Percentiles rank a stretch among this genome's conserved stretches.
Conservation (phyloP, 1,284 basidiomycete genomes). For the Phylloboletellus chloephorus region DNA sequence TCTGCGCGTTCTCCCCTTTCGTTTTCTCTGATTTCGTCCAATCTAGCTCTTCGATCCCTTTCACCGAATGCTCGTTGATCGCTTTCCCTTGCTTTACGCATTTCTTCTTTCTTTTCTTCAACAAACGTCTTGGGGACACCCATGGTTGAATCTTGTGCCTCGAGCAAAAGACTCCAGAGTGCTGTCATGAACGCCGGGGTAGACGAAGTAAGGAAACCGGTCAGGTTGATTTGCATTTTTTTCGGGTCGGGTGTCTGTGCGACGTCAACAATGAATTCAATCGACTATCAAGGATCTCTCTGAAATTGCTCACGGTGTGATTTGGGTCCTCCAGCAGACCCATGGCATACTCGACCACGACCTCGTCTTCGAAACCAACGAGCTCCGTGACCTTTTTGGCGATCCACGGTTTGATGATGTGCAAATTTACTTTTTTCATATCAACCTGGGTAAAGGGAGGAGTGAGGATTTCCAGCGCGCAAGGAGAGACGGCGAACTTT, state of each 20-base stretch:
- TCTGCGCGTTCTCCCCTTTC: slow-evolving; percentile 47
- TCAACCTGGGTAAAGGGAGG: slow-evolving; percentile 54
- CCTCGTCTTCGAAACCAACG: slow-evolving; percentile 93
- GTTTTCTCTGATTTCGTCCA: slow-evolving; percentile 62
- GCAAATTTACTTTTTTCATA: slow-evolving; percentile 89
- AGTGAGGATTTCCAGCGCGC: background rate
- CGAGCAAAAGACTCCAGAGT: slow-evolving; percentile 86
- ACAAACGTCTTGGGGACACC: slow-evolving; percentile 93
- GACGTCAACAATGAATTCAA: background rate
- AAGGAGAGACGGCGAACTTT: slow-evolving; percentile 52
- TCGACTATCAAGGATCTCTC: background rate
- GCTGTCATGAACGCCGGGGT: slow-evolving; percentile 84
- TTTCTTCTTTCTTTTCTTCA: slow-evolving; percentile 93
- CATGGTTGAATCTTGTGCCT: slow-evolving; percentile 84
- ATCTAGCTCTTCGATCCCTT: slow-evolving; percentile 57
- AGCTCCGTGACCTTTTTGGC: slow-evolving; percentile 86
- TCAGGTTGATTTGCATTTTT: slow-evolving; percentile 92
- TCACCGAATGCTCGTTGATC: slow-evolving; percentile 68
- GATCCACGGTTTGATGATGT: slow-evolving; percentile 90
- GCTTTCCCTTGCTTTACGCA: slow-evolving; percentile 70
- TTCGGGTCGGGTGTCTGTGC: slow-evolving; percentile 81
- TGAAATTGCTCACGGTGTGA: slow-evolving; percentile 57
- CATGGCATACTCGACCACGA: slow-evolving; percentile 94
- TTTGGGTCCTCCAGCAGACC: slow-evolving; percentile 84
- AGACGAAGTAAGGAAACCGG: slow-evolving; percentile 81